These are phyloP conservation scores for Cyclotella atomus DNA, from an alignment of 108 stramenopile species.

Conservation along the genomic window DNA sequence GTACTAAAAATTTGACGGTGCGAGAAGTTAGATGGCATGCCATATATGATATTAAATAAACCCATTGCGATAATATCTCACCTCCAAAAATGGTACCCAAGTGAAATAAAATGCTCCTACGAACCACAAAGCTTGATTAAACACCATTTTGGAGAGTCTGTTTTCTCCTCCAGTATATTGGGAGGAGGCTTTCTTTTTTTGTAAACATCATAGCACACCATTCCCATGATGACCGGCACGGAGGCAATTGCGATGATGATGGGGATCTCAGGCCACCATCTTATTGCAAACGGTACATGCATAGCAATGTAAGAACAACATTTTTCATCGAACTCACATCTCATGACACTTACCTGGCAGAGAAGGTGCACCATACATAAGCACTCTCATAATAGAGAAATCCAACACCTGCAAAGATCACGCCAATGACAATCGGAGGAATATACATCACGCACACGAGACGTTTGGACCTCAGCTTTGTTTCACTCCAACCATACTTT, in stretches of 20 bases:
- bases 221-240: constrained; percentile 11
- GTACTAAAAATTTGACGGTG: neutral
- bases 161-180: neutral
- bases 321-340: neutral
- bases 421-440: constrained; percentile 14
- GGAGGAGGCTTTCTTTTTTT: neutral
- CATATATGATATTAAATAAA: neutral
- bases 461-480: neutral
- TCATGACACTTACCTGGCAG: constrained; percentile 6
- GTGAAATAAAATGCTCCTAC: neutral
- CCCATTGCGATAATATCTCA: neutral
- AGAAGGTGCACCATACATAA: constrained; percentile 6
- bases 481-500: constrained; percentile 16
- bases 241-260: constrained; percentile 1
- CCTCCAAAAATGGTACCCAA: neutral
- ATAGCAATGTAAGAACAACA: neutral
- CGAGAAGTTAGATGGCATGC: neutral
- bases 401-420: constrained; percentile 22
- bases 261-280: constrained; percentile 27
- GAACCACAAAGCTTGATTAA: neutral
- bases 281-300: neutral
- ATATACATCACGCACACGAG: neutral
- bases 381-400: constrained; percentile 12
- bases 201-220: neutral
- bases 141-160: neutral